Evolutionary conservation across 345 rosid genomes (phyloP).

Genomic region (Gossypium mustelinum): DNA sequence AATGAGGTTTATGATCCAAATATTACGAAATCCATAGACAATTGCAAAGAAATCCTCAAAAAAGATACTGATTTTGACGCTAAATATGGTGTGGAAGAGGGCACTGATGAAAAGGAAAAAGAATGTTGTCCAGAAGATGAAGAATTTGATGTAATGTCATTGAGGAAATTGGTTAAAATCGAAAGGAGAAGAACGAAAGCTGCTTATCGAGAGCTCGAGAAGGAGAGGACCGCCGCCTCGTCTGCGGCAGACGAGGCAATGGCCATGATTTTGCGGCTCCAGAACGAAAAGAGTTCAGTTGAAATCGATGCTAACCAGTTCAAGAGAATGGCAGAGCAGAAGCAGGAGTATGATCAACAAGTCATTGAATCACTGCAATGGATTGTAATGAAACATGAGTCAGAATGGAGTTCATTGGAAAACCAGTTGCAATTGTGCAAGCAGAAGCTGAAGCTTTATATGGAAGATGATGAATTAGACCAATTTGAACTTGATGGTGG

Average conservation of each 20-base stretch:
- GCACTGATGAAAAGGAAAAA: conserved; percentile 24
- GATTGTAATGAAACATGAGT: conserved; percentile 44
- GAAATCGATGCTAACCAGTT: conserved; percentile 62
- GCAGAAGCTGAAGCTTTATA: conserved; percentile 24
- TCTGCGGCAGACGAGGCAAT: conserved; percentile 76
- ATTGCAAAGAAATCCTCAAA: conserved; percentile 19
- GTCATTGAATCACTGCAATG: conserved; percentile 62
- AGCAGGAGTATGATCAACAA: conserved; percentile 44
- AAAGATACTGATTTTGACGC: conserved; percentile 5
- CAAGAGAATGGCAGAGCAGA: conserved; percentile 54
- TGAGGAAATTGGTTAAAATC: conserved; percentile 56
- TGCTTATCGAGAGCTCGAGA: conserved; percentile 54
- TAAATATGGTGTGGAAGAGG: conserved; percentile 13
- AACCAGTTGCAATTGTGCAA: conserved; percentile 28
- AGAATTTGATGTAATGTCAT: conserved; percentile 39
- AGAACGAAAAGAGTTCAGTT: conserved; percentile 51
- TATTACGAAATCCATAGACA: conserved; percentile 18
- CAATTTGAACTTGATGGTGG: conserved; percentile 20
- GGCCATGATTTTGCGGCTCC: conserved; percentile 78
- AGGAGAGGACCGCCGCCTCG: conserved; percentile 70
- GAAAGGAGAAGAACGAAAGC: conserved; percentile 47
- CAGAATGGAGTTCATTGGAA: conserved; percentile 30
- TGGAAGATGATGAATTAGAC: conserved; percentile 26
- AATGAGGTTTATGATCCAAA: conserved; percentile 21
- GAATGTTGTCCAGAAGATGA: conserved; percentile 47